A percentile compares a stretch with the other conserved stretches of the same genome.
Evolutionary conservation across 139 green algal genomes (phyloP).

Genomic region (Ettlia oleoabundans): DNA sequence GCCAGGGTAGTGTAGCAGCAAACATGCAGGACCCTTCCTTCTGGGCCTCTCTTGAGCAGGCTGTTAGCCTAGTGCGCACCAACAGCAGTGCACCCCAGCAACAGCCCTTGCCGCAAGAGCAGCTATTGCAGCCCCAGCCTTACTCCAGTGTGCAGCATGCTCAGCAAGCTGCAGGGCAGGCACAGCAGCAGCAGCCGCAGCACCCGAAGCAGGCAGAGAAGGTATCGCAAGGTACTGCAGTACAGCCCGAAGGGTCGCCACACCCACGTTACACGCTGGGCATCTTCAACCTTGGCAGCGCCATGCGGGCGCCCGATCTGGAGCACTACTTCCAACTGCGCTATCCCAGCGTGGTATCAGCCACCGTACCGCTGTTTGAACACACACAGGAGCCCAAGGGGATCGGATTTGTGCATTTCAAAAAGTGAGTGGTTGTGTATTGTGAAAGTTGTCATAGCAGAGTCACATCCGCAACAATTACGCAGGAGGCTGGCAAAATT

Average conservation of each 20-base stretch:
- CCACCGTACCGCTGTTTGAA: neutral
- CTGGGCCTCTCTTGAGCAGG: neutral
- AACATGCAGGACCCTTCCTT: neutral
- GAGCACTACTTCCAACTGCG: neutral
- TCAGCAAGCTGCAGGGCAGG: neutral
- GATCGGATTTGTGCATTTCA: no score
- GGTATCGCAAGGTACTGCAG: neutral
- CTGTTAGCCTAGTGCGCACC: neutral
- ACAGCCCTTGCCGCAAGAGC: neutral
- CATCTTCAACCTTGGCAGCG: neutral
- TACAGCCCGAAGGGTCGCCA: neutral
- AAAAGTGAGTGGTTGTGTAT: no score
- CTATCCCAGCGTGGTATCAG: neutral
- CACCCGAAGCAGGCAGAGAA: neutral
- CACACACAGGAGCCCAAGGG: neutral
- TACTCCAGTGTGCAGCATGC: no score
- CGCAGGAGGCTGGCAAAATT: no score
- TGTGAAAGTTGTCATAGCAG: no score
- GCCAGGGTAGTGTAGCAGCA: no score
- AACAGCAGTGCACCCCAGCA: neutral
- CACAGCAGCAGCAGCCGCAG: neutral
- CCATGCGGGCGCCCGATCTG: neutral
- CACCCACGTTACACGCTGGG: neutral
- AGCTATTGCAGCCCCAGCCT: no score
- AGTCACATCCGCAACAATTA: no score